A percentile compares a stretch with the other conserved stretches of the same genome.
phyloP scores from a whole-genome alignment of 495 filamentous ascomycete species.

The Chlorociboria aeruginascens region DNA sequence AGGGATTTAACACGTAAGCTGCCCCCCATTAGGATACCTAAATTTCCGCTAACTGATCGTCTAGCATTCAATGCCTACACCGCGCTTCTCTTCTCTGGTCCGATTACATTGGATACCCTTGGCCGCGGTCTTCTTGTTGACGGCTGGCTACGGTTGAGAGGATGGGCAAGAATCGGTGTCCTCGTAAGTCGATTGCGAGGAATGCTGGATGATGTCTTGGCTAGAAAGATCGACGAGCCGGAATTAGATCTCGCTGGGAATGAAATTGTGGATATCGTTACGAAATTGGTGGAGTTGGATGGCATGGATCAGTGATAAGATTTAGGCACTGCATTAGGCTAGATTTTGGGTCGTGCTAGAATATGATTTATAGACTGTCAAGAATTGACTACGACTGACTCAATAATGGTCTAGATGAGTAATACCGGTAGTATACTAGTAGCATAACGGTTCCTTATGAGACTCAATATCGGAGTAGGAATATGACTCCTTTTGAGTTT shows the following conservation, averaged over 20 bases:
- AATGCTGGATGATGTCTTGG: slow-evolving; percentile 77
- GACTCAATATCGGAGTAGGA: too few species aligned
- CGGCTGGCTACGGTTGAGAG: slow-evolving; percentile 79
- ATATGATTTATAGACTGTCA: too few species aligned
- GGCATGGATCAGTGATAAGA: slow-evolving; percentile 54
- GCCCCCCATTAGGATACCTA: not conserved
- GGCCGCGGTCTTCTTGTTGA: slow-evolving; percentile 85
- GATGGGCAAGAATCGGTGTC: slow-evolving; percentile 92
- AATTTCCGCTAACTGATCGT: slow-evolving; percentile 7
- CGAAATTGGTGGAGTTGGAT: slow-evolving; percentile 73
- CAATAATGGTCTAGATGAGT: too few species aligned
- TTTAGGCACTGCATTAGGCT: not conserved
- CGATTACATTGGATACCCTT: slow-evolving; percentile 73
- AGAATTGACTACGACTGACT: too few species aligned
- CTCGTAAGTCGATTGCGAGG: slow-evolving; percentile 70
- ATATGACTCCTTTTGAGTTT: too few species aligned
- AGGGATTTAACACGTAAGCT: slow-evolving; percentile 76
- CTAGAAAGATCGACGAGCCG: slow-evolving; percentile 67
- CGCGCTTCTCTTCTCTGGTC: slow-evolving; percentile 79
- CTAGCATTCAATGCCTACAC: slow-evolving; percentile 84
- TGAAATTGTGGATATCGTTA: slow-evolving; percentile 65
- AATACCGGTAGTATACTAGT: too few species aligned
- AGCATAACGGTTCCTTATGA: too few species aligned
- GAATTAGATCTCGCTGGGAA: slow-evolving; percentile 41
- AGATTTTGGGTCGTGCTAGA: too few species aligned